phyloP scores from a whole-genome alignment of 2,329 filamentous ascomycete species.

The Graphilbum ipis-grandicollis region DNA sequence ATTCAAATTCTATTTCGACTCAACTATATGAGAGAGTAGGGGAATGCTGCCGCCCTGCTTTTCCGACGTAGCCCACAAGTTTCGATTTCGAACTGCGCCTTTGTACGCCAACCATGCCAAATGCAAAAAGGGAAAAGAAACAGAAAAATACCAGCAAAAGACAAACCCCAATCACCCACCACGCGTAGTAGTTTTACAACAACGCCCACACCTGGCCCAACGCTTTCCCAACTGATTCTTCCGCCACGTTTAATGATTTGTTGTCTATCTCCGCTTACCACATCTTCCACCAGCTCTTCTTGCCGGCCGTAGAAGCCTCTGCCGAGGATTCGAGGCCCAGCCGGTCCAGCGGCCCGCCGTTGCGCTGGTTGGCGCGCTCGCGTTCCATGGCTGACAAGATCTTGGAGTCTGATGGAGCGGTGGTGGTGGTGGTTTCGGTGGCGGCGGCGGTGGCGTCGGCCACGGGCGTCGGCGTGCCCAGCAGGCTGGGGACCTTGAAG shows the following conservation, averaged over 20 bases:
- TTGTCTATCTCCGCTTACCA: conserved; percentile 1
- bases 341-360: conserved; percentile 32
- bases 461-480: conserved; percentile 22
- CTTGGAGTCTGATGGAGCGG: no score
- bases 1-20: no score
- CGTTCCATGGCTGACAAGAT: conserved; percentile 21
- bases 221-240: no score
- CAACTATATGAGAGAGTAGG: no score
- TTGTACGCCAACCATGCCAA: not conserved
- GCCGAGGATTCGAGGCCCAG: conserved; percentile 22
- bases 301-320: conserved; percentile 10
- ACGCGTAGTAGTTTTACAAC: no score
- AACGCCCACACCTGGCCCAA: no score
- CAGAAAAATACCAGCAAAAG: no score
- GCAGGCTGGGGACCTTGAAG: conserved; percentile 31
- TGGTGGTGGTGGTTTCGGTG: conserved; percentile 6
- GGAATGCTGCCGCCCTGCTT: no score
- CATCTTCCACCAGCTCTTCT: conserved; percentile 26
- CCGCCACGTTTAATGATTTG: no score
- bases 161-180: no score
- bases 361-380: conserved; percentile 32
- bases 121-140: not conserved
- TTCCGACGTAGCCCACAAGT: no score
- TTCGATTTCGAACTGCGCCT: not conserved
- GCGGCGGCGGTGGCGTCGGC: conserved; percentile 9